These are phyloP conservation scores for Curvularia sp. DNA, from an alignment of 2,329 filamentous ascomycete species.

Conservation along the genomic window DNA sequence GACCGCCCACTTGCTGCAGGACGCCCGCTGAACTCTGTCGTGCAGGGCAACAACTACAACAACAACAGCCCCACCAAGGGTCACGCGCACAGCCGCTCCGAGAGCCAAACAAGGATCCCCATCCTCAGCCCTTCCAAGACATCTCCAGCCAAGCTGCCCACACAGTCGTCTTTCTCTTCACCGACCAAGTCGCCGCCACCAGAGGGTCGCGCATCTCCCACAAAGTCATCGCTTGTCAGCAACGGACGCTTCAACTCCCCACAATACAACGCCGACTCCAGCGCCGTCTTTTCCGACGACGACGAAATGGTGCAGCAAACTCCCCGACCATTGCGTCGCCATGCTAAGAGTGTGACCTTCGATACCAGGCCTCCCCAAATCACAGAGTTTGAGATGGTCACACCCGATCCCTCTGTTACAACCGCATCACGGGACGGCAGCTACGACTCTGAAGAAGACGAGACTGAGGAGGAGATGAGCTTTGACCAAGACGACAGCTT, in stretches of 20 bases:
- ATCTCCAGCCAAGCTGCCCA: conserved; percentile 68
- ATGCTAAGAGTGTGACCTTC: conserved; percentile 97
- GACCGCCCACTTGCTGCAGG: conserved; percentile 79
- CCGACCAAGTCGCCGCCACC: conserved; percentile 32
- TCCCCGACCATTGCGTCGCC: conserved; percentile 75
- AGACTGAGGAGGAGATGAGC: conserved; percentile 74
- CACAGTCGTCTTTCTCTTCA: conserved; percentile 48
- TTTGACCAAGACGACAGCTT: conserved; percentile 83
- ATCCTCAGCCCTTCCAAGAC: conserved; percentile 63
- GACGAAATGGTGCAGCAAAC: conserved; percentile 67
- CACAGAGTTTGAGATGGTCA: conserved; percentile 98
- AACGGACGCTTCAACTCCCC: conserved; percentile 62
- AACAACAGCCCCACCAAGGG: conserved; percentile 34
- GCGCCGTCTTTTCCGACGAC: conserved; percentile 45
- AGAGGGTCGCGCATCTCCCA: conserved; percentile 71
- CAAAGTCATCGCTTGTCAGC: conserved; percentile 85
- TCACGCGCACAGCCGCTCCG: conserved; percentile 55
- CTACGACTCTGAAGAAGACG: conserved; percentile 76
- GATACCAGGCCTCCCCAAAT: conserved; percentile 91
- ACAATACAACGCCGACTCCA: conserved; percentile 48
- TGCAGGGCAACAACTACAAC: conserved; percentile 68
- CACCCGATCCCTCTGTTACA: conserved; percentile 89
- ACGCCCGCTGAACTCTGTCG: conserved; percentile 62
- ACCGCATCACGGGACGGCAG: conserved; percentile 92
- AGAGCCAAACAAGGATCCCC: conserved; percentile 69